Base-by-base conservation (phyloP, 2,329 filamentous ascomycete genomes). In the Hortaea sp. region DNA sequence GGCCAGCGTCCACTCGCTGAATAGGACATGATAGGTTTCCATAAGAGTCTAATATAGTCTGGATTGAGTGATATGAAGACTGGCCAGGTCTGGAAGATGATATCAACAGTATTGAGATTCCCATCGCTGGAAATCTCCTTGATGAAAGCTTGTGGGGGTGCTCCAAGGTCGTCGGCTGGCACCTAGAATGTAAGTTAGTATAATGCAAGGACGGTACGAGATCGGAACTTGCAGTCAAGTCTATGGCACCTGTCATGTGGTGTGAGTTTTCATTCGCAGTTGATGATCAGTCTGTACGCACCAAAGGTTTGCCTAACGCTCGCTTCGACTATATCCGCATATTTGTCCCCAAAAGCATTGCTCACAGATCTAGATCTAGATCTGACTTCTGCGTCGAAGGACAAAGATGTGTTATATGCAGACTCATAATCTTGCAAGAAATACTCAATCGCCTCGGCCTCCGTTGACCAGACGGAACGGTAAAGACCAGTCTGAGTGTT, bases 71-170 rank as follows among this genome's bases (percentile, higher is more conserved):
- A 56, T 49, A 61, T 53, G 42, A 61, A 61, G 7, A 63, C 57
- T 1, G 61, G 59, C 46, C 54, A 54, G 13, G 53, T 53, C 10
- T 61, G 60, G 45, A 56, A 63, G 46, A 63, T 62, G 9, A 63
- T 52, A 44, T 63, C 59, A 2, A 61, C 53, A 1, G 61, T 63
- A 29, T 63, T 59, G 41, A 60, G 50, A 30, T 63, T 62, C 5
- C 61, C 59, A 39, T 63, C 55, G 12, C 53, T 57, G 0, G 73
- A 76, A 6, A 79, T 78, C 49, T 79, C 76, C 56, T 79, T 79
- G 44, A 79, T 60, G 57, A 79, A 79, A 3, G 68, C 51, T 7
- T 47, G 52, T 7, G 55, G 53, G 10, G 46, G 34, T 10, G 54
- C 53, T 7, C 34, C 39, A 27, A 52, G 48, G 32, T 58, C 44